These are phyloP conservation scores for Leptodermis oblonga DNA, from an alignment of 257 asterid species.

Conservation along the genomic window DNA sequence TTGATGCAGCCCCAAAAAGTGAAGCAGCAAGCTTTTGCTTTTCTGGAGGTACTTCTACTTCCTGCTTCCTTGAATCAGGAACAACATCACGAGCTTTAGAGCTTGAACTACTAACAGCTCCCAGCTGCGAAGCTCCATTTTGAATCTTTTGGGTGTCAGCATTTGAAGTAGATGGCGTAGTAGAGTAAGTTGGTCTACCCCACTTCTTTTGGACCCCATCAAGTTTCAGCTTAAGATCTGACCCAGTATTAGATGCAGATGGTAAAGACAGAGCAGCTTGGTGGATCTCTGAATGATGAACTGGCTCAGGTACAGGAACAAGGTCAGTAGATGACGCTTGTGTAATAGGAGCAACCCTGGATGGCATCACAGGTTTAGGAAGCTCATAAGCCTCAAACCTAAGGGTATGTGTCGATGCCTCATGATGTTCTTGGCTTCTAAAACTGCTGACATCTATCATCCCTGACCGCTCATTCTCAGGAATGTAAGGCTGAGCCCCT, in stretches of 20 bases:
- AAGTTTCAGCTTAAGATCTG: slow-evolving; percentile 73
- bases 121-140: slow-evolving; percentile 47
- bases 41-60: slow-evolving; percentile 61
- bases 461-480: slow-evolving; percentile 73
- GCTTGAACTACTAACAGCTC: slow-evolving; percentile 37
- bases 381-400: slow-evolving; percentile 94
- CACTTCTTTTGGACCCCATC: slow-evolving; percentile 94
- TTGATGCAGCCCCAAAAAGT: slow-evolving; percentile 68
- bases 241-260: slow-evolving; percentile 40
- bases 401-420: slow-evolving; percentile 57
- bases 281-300: slow-evolving; percentile 44
- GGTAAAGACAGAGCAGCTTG: slow-evolving; percentile 39
- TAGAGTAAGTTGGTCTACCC: slow-evolving; percentile 76
- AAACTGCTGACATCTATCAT: slow-evolving; percentile 42
- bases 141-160: slow-evolving; percentile 38
- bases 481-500: slow-evolving; percentile 84
- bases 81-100: slow-evolving; percentile 37
- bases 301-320: slow-evolving; percentile 64
- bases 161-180: slow-evolving; percentile 56
- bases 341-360: slow-evolving; percentile 35
- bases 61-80: slow-evolving; percentile 56
- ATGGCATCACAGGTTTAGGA: slow-evolving; percentile 62
- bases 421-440: slow-evolving; percentile 64
- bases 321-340: slow-evolving; percentile 60
- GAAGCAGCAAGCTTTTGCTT: slow-evolving; percentile 94